phyloP scores from a whole-genome alignment of 805 yeast species.

The Saccharomycopsis oosterbeekiorum region DNA sequence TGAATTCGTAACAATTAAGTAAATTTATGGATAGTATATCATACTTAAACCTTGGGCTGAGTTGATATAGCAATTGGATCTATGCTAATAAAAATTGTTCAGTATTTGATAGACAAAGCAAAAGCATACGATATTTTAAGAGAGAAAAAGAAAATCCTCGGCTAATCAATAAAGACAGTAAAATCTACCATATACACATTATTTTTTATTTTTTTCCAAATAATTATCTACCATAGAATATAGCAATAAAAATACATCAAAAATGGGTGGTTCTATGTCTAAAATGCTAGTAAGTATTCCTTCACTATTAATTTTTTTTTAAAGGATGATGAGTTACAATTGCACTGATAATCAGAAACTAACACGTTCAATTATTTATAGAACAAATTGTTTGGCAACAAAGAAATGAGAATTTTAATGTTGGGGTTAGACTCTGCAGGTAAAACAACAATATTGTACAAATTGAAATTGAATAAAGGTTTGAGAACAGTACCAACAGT shows the following conservation, averaged over 20 bases:
- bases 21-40: no score
- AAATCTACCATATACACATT: not conserved
- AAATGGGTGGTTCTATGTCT: constrained; percentile 26
- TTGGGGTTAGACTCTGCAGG: constrained; percentile 91
- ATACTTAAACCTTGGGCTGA: no score
- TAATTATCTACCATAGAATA: not conserved
- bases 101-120: not conserved
- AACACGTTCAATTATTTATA: constrained; percentile 19
- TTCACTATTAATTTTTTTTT: not conserved
- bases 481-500: constrained; percentile 84
- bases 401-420: constrained; percentile 65
- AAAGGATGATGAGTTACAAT: no score
- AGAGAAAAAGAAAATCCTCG: not conserved
- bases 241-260: constrained; percentile 2
- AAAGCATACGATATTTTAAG: not conserved
- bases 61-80: no score
- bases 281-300: constrained; percentile 24
- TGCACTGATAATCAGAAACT: not conserved
- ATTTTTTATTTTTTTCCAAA: not conserved
- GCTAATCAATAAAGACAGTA: not conserved
- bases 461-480: constrained; percentile 66
- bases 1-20: no score
- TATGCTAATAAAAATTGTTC: not conserved
- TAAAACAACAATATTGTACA: constrained; percentile 79
- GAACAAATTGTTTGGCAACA: constrained; percentile 41